phyloP scores from a whole-genome alignment of 352 stramenopile species.

The Phytophthora sojae region DNA sequence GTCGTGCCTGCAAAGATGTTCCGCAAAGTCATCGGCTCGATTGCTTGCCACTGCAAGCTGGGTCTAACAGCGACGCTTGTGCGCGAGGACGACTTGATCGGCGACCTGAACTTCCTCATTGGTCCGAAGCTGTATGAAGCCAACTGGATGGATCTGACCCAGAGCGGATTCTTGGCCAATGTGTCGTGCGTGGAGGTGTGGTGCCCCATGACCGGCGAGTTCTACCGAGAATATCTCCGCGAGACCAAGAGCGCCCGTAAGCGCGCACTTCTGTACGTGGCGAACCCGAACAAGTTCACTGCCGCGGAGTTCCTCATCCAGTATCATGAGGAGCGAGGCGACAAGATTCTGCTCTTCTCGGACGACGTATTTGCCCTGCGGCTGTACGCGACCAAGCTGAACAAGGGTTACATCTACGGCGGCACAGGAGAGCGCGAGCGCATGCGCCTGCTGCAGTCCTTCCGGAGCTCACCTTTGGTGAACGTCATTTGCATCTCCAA shows the following conservation, averaged over 20 bases:
- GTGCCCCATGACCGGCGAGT: conserved; percentile 98
- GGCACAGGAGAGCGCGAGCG: conserved; percentile 94
- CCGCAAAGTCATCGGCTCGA: conserved; percentile 93
- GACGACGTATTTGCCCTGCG: conserved; percentile 98
- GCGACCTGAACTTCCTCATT: conserved; percentile 99
- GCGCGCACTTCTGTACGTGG: conserved; percentile 98
- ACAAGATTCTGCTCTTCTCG: conserved; percentile 99
- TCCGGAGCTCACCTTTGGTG: conserved; percentile 84
- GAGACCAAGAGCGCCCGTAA: conserved; percentile 89
- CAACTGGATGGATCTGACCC: conserved; percentile 99
- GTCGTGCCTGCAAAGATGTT: conserved; percentile 99
- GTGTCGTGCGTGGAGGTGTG: conserved; percentile 99
- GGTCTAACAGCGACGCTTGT: conserved; percentile 99
- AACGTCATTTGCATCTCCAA: conserved; percentile 94
- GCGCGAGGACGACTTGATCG: conserved; percentile 99
- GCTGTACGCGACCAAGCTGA: conserved; percentile 93
- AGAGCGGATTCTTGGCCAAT: conserved; percentile 97
- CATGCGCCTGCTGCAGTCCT: conserved; percentile 88
- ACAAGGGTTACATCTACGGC: conserved; percentile 96
- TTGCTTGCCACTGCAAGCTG: conserved; percentile 98
- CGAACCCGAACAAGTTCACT: conserved; percentile 99
- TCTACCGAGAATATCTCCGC: conserved; percentile 94
- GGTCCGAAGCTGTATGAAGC: conserved; percentile 96
- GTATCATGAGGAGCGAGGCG: conserved; percentile 97
- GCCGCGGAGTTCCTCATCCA: conserved; percentile 96